Evolutionary conservation across 805 yeast genomes (phyloP), one percentile per base, ranked within the genome.

Genomic region (Metschnikowia arizonensis): DNA sequence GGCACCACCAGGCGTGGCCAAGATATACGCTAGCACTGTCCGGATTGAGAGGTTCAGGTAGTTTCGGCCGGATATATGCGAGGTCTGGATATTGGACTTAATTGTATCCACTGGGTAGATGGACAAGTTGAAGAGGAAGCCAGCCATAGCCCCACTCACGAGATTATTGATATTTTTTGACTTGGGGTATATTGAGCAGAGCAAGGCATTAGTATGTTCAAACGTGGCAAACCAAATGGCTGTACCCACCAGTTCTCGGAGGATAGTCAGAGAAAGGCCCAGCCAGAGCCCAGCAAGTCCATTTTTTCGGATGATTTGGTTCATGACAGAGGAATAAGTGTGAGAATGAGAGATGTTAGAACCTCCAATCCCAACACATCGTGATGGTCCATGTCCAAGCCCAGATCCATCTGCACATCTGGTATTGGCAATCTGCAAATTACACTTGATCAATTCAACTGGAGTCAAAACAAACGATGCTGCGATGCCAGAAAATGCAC

Each of bases 141-240:
- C 98, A 0, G 97, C 96, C 42, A 76, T 59, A 0, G 95, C 97
- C 42, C 98, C 98, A 47, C 95, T 83, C 1, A 74, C 47, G 52
- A 90, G 66, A 17, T 83, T 62, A 54, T 85, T 87, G 51, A 75
- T 58, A 3, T 78, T 55, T 34, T 33, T 60, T 44, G 46, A 40
- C 32, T 31, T 37, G 25, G 54, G 50, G 29, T 49, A 48, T 8
- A 30, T 41, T 23, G 47, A 32, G 47, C 72, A 70, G 50, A 78
- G 66, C n/a, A 57, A 52, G 1, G 56, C 55, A 17, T 68, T 61
- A 6, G 76, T 66, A 36, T 74, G 65, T 60, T 89, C 96, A 62
- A 89, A 89, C 14, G 93, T 79, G 0, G 96, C 91, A 67, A 90
- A 90, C 97, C 97, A 90, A 1, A 91, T 82, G 3, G 95, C 87